A percentile compares a stretch with the other conserved stretches of the same genome.
Conservation (phyloP, 306 rosid genomes). For the Gleditsia sinensis region DNA sequence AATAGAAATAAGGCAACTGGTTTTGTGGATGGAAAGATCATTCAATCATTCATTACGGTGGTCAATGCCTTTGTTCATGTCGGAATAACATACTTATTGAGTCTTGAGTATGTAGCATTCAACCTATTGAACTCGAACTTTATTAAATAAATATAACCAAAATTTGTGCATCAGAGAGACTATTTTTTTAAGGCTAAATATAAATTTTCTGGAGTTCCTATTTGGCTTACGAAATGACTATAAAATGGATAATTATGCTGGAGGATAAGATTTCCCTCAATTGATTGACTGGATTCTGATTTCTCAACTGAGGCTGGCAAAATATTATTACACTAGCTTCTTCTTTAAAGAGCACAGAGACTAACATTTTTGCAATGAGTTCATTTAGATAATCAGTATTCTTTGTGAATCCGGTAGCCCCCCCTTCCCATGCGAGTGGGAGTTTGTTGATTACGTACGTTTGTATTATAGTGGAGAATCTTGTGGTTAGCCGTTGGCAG, state of each 20-base stretch:
- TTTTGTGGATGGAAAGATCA: background rate
- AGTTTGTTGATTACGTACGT: too few species aligned
- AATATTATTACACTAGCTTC: slow-evolving; percentile 3
- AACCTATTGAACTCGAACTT: slow-evolving; percentile 13
- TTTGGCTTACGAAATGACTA: background rate
- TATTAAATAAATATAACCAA: background rate
- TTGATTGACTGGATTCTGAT: slow-evolving; percentile 15
- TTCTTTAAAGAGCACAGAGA: background rate
- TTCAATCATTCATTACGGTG: slow-evolving; percentile 1
- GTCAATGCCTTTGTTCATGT: background rate
- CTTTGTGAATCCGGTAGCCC: too few species aligned
- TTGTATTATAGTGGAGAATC: too few species aligned
- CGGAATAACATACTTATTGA: background rate
- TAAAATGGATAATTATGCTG: slow-evolving; percentile 3
- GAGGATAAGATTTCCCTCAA: background rate
- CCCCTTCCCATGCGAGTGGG: too few species aligned
- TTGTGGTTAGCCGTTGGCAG: too few species aligned
- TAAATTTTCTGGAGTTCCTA: background rate
- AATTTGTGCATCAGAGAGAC: background rate
- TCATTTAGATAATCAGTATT: too few species aligned
- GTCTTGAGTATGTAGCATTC: slow-evolving; percentile 18
- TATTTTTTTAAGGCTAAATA: background rate
- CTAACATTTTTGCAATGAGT: too few species aligned
- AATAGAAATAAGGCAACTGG: background rate
- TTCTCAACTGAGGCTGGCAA: background rate